Evolutionary conservation across 371 early-diverging fungal species (phyloP).

Genomic region (Mucor plumbeus): DNA sequence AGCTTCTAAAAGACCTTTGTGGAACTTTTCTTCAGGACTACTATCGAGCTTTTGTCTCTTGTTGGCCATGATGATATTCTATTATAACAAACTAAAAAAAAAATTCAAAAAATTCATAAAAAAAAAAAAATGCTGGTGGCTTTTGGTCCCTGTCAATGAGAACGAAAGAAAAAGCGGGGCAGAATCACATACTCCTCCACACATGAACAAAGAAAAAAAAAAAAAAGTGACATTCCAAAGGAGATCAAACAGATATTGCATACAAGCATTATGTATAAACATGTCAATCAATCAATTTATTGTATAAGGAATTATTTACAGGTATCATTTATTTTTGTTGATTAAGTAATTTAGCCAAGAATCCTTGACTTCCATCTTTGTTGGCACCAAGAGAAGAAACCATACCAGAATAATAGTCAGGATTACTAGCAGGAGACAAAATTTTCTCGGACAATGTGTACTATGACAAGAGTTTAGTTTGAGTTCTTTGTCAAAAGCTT

Average conservation of each 20-base stretch:
- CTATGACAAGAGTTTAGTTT: slow-evolving; percentile 27
- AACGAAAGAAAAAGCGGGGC: slow-evolving; percentile 6
- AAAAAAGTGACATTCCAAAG: background rate
- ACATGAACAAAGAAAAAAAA: background rate
- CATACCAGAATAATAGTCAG: slow-evolving; percentile 62
- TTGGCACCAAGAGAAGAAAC: slow-evolving; percentile 53
- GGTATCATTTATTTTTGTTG: slow-evolving; percentile 13
- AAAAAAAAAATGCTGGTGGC: slow-evolving; percentile 12
- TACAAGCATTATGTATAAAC: no score
- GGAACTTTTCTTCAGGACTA: slow-evolving; percentile 32
- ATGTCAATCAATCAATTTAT: no score
- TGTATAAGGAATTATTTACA: slow-evolving; percentile 3
- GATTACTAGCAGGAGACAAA: slow-evolving; percentile 64
- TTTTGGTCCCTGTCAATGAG: slow-evolving; percentile 8
- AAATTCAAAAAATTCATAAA: slow-evolving; percentile 7
- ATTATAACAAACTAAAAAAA: background rate
- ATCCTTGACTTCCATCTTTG: slow-evolving; percentile 52
- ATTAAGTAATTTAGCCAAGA: slow-evolving; percentile 32
- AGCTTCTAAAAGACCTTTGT: slow-evolving; percentile 34
- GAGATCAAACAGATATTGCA: no score
- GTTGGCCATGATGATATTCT: slow-evolving; percentile 5
- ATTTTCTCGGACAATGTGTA: slow-evolving; percentile 62
- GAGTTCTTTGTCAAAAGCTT: background rate
- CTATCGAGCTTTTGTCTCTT: slow-evolving; percentile 27
- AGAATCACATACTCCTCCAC: background rate